Conservation (phyloP, 805 yeast species). For the Torulaspora quercuum region DNA sequence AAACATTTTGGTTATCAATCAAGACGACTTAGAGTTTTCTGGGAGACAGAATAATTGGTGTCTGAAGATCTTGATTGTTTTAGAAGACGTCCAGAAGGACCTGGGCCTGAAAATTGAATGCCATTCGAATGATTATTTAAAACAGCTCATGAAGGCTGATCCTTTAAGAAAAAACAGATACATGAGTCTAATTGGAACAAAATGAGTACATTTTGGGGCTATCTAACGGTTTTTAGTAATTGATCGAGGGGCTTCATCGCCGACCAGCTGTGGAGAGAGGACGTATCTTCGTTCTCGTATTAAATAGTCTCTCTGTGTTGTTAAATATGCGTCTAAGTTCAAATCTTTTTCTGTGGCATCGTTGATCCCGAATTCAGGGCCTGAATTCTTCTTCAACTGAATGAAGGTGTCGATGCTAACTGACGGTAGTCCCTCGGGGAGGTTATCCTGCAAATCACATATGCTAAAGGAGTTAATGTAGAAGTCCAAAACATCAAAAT, state of each 20-base stretch:
- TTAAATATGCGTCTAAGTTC: constrained; percentile 46
- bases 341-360: constrained; percentile 33
- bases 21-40: constrained; percentile 66
- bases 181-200: constrained; percentile 36
- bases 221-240: constrained; percentile 2
- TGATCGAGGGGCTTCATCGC: constrained; percentile 18
- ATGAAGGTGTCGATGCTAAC: constrained; percentile 37
- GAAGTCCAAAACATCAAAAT: constrained; percentile 55
- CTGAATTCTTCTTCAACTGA: constrained; percentile 45
- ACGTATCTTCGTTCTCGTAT: constrained; percentile 54
- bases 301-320: constrained; percentile 35
- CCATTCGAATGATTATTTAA: constrained; percentile 33
- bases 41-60: constrained; percentile 73
- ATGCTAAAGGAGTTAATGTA: constrained; percentile 55
- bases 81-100: constrained; percentile 38
- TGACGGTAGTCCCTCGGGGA: constrained; percentile 29
- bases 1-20: constrained; percentile 59
- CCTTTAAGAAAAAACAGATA: constrained; percentile 65
- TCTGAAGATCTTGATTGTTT: constrained; percentile 53
- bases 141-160: constrained; percentile 51
- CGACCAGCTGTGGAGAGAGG: constrained; percentile 28
- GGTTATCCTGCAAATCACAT: constrained; percentile 45
- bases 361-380: constrained; percentile 34
- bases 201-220: constrained; percentile 4
- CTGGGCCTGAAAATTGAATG: constrained; percentile 35